Evolutionary conservation across 176 grass and related monocot species (phyloP), one percentile per base, ranked within the genome.

Genomic region (Carex myosuroides): DNA sequence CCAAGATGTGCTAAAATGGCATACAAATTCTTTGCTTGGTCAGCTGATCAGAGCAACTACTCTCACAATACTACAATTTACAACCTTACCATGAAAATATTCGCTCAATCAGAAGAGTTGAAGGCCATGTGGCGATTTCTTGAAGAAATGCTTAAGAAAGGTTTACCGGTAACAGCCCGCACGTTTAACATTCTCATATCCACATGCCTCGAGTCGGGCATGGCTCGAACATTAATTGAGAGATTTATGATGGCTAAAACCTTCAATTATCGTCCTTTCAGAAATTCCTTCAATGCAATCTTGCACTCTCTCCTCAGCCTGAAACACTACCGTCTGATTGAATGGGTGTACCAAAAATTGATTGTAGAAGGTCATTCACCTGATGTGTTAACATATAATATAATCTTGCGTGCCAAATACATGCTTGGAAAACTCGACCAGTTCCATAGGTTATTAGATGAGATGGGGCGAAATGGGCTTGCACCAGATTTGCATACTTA

Each of bases 381-480:
- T 56, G 92, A 98, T 44, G 76, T 98, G 54, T 85, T 98, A 88
- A 98, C 95, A 8, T 98, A 94, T 85, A 98, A 98, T 20, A 84
- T 98, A 72, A 81, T 98, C 33, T 84, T 98, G 95, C 92, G 91
- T 84, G 90, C 95, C 81, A 98, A 94, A 85, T 98, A 98, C 86
- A 89, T 94, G 90, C 74, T 98, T 16, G 91, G 95, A 35, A 98
- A 93, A 63, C 79, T 94, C 72, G 92, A 94, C 84, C 86, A 98
- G 13, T 94, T 94, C 65, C 95, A 94, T 86, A 83, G 83, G 32
- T 85, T 98, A 22, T 84, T 98, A 65, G 89, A 93, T 87, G 95
- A 98, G 84, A 98, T 98, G 95, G 95, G 90, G 0, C 90, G 33
- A 83, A 67, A 87, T 84, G 91, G 89, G 60, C 84, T 98, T 87